These are phyloP conservation scores for Alternaria ventricosa DNA, from an alignment of 2,329 filamentous ascomycete species.

Conservation along the genomic window DNA sequence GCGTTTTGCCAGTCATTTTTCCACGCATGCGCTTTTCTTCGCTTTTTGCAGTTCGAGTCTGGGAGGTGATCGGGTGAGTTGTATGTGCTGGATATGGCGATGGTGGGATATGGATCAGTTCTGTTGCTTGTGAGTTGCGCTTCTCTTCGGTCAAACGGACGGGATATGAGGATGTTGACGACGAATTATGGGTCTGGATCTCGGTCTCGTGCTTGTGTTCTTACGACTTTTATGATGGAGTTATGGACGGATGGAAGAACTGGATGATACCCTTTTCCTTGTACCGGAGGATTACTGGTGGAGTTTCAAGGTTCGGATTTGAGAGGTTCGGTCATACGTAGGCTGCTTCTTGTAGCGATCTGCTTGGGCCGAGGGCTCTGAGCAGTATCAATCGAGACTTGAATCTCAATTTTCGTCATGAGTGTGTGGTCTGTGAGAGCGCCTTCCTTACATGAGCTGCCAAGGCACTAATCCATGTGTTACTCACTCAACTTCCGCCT, in stretches of 20 bases:
- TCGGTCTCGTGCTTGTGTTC: background rate
- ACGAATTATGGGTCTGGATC: background rate
- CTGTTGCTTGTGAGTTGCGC: background rate
- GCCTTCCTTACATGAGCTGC: background rate
- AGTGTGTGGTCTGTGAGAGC: background rate
- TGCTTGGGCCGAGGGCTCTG: background rate
- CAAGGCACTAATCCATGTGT: background rate
- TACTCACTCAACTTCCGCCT: background rate
- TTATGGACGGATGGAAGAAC: background rate
- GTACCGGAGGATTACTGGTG: background rate
- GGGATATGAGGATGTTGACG: slow-evolving; percentile 1
- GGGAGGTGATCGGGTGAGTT: background rate
- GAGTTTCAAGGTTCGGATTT: background rate
- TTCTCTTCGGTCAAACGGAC: background rate
- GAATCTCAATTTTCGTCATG: background rate
- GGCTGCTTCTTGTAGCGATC: background rate
- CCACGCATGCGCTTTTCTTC: background rate
- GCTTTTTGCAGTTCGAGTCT: background rate
- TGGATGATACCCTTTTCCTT: background rate
- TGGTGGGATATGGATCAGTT: background rate
- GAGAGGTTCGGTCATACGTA: background rate
- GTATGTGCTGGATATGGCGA: background rate
- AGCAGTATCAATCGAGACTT: background rate
- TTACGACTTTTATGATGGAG: background rate
- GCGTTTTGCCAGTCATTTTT: background rate